A percentile compares a stretch with the other conserved stretches of the same genome.
Evolutionary conservation across 352 stramenopile genomes (phyloP).

Genomic region (Pythium myriotylum): DNA sequence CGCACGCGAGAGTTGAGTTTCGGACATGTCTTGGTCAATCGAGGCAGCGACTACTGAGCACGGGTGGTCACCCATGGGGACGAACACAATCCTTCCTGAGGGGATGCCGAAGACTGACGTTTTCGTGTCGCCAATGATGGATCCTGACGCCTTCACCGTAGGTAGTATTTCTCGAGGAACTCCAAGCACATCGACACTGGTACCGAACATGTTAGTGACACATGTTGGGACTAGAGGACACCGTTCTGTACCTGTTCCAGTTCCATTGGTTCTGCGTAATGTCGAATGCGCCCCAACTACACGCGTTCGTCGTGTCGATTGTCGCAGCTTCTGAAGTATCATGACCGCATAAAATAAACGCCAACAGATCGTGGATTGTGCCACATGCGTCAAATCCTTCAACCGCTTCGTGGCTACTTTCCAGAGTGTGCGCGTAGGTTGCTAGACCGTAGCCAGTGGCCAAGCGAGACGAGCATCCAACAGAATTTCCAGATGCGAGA

Average conservation of each 20-base stretch:
- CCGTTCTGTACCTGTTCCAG: not conserved
- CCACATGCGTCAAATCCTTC: conserved; percentile 68
- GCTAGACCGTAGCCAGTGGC: conserved; percentile 71
- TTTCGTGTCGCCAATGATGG: conserved; percentile 43
- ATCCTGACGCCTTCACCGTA: conserved; percentile 50
- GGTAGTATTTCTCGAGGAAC: conserved; percentile 71
- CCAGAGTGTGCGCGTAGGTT: conserved; percentile 62
- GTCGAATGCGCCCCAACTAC: conserved; percentile 76
- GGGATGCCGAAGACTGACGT: conserved; percentile 34
- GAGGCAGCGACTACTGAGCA: conserved; percentile 69
- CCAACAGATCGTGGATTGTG: conserved; percentile 80
- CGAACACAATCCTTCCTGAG: conserved; percentile 37
- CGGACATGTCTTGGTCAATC: conserved; percentile 2
- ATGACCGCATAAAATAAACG: conserved; percentile 73
- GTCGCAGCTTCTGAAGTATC: conserved; percentile 33
- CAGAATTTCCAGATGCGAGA: conserved; percentile 10
- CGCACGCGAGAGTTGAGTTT: not conserved
- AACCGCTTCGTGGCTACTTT: conserved; percentile 35
- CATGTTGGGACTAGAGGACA: too few relatives aligned
- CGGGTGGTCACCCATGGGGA: conserved; percentile 81
- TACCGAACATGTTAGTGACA: too few relatives aligned
- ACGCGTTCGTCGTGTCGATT: conserved; percentile 80
- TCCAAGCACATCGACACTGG: conserved; percentile 54
- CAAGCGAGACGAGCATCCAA: conserved; percentile 32
- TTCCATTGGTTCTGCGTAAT: conserved; percentile 49